Evolutionary conservation across 2,329 filamentous ascomycete species (phyloP), one percentile per base, ranked within the genome.

Genomic region (Colletotrichum sp.): DNA sequence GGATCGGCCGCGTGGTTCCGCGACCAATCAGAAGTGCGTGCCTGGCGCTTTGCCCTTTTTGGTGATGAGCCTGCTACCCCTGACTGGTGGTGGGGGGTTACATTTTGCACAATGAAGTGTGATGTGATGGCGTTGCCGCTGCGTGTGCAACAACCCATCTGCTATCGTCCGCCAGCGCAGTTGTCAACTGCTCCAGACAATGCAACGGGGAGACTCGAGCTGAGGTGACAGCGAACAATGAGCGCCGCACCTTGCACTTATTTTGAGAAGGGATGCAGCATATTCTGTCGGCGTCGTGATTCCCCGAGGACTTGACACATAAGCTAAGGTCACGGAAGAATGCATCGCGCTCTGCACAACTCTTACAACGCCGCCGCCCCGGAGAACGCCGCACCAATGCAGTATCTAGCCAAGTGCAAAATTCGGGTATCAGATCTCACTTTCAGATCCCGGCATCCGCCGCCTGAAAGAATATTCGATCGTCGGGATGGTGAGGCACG

Each of bases 21-120:
- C 82, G 81, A 61, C 86, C 86, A 87, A 87, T 87, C 76, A 82
- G n/a, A 78, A 36, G 22, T 39, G 78, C 81, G 85, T 86, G 77
- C 84, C 84, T 87, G 84, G 77, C 80, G 81, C 85, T 85, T 84
- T 80, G 68, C 84, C 81, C 8, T 67, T 77, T 79, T 7, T 71
- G 27, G 74, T 76, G 28, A 76, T 73, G 32, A 77, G 76, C 27
- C 30, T 68, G 39, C 32, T 60, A 64, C 55, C 66, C 76, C 73
- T 68, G 64, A 36, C 28, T 55, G 22, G 52, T 60, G 28, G 27
- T 48, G 39, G 36, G 27, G 59, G 15, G 39, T 52, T 28, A 27
- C 63, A 66, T 64, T 66, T 52, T n/a, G n/a, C 28, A 68, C 36
- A 34, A 63, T 34, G 48, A 36, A 48, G 25, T 55, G 65, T 68